phyloP scores from a whole-genome alignment of 2,329 filamentous ascomycete species.

The Fusarium coicis region DNA sequence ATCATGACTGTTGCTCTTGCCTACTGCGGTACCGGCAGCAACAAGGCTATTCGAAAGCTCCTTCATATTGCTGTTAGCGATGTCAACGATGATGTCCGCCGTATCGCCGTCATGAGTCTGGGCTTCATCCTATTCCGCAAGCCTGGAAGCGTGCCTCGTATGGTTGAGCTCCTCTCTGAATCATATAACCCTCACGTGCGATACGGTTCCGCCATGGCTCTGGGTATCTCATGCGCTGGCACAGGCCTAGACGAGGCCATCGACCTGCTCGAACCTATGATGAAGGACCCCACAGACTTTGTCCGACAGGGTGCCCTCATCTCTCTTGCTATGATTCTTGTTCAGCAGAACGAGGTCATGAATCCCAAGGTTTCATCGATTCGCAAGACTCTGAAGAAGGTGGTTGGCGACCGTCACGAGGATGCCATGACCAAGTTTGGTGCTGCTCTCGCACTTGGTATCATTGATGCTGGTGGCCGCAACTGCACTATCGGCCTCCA shows the following conservation, averaged over 20 bases:
- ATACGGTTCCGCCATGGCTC: constrained; percentile 97
- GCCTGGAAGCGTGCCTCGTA: constrained; percentile 94
- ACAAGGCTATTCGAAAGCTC: constrained; percentile 96
- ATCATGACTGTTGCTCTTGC: constrained; percentile 99
- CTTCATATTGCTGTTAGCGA: constrained; percentile 97
- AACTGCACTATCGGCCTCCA: constrained; percentile 99
- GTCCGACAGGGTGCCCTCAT: constrained; percentile 97
- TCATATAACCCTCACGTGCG: constrained; percentile 99
- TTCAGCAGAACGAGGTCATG: constrained; percentile 99
- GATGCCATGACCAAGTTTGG: constrained; percentile 99
- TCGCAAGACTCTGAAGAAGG: constrained; percentile 93
- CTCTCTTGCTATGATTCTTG: constrained; percentile 95
- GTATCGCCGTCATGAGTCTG: constrained; percentile 96
- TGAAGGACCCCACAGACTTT: constrained; percentile 99
- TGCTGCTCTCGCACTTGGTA: constrained; percentile 90
- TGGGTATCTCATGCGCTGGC: constrained; percentile 97
- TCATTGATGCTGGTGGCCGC: constrained; percentile 96
- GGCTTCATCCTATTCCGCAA: constrained; percentile 99
- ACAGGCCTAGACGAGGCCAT: constrained; percentile 97
- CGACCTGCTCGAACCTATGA: constrained; percentile 97
- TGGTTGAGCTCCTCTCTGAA: constrained; percentile 97
- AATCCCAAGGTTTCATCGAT: constrained; percentile 95
- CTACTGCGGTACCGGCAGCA: constrained; percentile 97
- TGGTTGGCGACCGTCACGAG: constrained; percentile 93
- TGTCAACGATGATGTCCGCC: constrained; percentile 95